Evolutionary conservation across 1,284 basidiomycete genomes (phyloP).

Genomic region (Sparassis latifolia): DNA sequence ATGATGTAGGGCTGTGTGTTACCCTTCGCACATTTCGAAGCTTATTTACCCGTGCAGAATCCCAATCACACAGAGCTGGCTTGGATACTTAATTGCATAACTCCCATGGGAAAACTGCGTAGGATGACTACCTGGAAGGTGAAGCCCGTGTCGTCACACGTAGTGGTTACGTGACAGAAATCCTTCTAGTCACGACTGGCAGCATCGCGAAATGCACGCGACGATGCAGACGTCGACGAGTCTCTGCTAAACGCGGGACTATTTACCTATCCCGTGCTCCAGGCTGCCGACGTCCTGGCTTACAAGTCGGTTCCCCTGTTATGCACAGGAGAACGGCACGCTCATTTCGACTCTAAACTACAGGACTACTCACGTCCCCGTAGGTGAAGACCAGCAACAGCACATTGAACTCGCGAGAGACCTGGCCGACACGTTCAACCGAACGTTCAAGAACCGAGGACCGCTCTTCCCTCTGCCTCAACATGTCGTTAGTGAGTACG

Average conservation of each 20-base stretch:
- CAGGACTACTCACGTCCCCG: conserved; percentile 89
- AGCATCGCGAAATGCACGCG: conserved; percentile 64
- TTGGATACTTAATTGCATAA: conserved; percentile 86
- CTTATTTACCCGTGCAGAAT: conserved; percentile 43
- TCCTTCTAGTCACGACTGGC: conserved; percentile 66
- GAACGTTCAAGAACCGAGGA: conserved; percentile 39
- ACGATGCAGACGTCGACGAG: conserved; percentile 76
- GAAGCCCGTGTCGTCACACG: neutral
- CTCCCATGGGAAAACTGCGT: conserved; percentile 76
- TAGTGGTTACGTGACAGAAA: neutral
- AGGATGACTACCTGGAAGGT: conserved; percentile 97
- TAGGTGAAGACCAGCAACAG: conserved; percentile 93
- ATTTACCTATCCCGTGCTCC: conserved; percentile 89
- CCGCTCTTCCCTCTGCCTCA: conserved; percentile 70
- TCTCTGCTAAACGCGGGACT: conserved; percentile 78
- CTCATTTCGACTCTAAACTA: too few relatives aligned
- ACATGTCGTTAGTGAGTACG: conserved; percentile 65
- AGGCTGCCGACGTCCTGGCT: conserved; percentile 88
- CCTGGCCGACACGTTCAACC: conserved; percentile 81
- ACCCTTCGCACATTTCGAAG: neutral
- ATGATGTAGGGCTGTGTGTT: conserved; percentile 52
- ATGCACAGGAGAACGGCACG: too few relatives aligned
- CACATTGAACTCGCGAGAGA: conserved; percentile 88
- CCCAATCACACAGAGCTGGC: conserved; percentile 83
- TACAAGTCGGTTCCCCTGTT: conserved; percentile 53